Evolutionary conservation across 2,329 filamentous ascomycete species (phyloP), one percentile per base, ranked within the genome.

Genomic region (Basipetospora chlamydospora): DNA sequence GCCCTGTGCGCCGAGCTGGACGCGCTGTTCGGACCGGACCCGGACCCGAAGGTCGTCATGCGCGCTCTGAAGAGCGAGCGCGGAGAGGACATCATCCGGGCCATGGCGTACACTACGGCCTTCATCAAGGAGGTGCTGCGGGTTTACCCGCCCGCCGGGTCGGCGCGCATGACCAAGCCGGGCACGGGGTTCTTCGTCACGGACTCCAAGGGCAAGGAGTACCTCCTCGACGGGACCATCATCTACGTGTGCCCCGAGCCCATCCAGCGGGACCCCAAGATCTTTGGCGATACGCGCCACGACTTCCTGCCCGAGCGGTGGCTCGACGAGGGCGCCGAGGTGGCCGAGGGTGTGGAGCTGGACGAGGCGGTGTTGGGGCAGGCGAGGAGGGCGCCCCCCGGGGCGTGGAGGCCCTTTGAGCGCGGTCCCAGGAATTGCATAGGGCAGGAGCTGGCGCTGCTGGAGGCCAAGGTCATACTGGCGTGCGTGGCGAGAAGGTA

Each of bases 371-470:
- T 23, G 6, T 6, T 23, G 22, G 22, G 22, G 22, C 22, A 23
- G 22, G 32, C 12, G 12, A 26, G 25, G 22, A 34, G 25, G 29
- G 26, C 20, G 10, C 34, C 34, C 9, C 10, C 37, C 33, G 59
- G 62, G 39, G 63, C 66, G 1, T 74, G 59, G 57, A 55, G 69
- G 12, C 59, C 67, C 0, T 75, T 74, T 44, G 64, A 67, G 43
- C 56, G 63, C 33, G 69, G 70, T 0, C 59, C 60, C 2, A 49
- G 70, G 11, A 63, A 59, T 20, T 75, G 70, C 43, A 61, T 74
- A n/a, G 70, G 69, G 1, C 66, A 73, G 47, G 64, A 67, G 42
- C 54, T 74, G 30, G 70, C 63, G 1, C 60, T 64, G 50, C 52
- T 69, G 12, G 70, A 75, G 49, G 46, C 66, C 16, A 63, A 62